Conservation (phyloP, 2,329 filamentous ascomycete genomes). For the Penicillium sp. region DNA sequence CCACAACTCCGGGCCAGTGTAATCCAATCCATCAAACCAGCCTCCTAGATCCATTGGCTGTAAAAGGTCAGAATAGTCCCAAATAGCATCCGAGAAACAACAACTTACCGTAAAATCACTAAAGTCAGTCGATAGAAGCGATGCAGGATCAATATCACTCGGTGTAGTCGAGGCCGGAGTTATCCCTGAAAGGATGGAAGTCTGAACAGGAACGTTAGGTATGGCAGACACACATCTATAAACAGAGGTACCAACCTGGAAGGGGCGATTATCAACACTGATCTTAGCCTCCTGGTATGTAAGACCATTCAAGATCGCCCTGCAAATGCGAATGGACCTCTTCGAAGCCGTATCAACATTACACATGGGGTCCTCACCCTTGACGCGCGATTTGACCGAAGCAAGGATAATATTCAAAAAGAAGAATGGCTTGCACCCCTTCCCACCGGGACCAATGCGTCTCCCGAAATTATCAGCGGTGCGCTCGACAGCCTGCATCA, state of each 20-base stretch:
- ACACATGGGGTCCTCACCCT: conserved; percentile 27
- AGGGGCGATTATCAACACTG: conserved; percentile 14
- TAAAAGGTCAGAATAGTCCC: conserved; percentile 9
- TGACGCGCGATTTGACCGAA: conserved; percentile 33
- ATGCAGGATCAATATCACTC: conserved; percentile 26
- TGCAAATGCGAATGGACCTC: conserved; percentile 23
- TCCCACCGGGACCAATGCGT: conserved; percentile 26
- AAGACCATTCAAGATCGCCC: conserved; percentile 23
- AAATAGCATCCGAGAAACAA: not conserved
- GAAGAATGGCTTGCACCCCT: conserved; percentile 30
- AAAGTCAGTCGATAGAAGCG: conserved; percentile 21
- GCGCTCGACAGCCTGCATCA: conserved; percentile 30
- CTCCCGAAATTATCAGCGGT: conserved; percentile 29
- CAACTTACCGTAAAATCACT: conserved; percentile 26
- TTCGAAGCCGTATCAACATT: conserved; percentile 25
- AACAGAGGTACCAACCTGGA: conserved; percentile 15
- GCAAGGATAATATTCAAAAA: conserved; percentile 30
- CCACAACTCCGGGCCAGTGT: conserved; percentile 27
- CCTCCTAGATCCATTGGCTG: conserved; percentile 32
- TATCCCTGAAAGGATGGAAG: conserved; percentile 10
- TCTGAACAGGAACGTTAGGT: conserved; percentile 15
- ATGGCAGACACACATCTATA: not conserved
- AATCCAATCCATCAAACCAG: conserved; percentile 30
- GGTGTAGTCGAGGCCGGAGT: conserved; percentile 16
- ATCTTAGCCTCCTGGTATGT: conserved; percentile 22